phyloP scores from a whole-genome alignment of 2,329 filamentous ascomycete genomes.

The Polytolypa hystricis region DNA sequence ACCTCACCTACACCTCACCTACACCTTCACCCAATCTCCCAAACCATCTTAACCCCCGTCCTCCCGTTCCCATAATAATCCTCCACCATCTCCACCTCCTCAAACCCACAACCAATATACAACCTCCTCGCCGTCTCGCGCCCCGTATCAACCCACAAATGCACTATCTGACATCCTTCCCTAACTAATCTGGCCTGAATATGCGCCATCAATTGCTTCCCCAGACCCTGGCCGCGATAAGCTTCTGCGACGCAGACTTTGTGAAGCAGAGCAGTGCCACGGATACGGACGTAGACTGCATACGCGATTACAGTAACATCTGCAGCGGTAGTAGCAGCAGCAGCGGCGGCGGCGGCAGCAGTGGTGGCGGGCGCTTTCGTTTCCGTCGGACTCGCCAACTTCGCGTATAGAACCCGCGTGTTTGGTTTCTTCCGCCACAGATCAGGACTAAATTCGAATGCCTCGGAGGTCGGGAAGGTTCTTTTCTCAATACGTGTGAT shows the following conservation, averaged over 20 bases:
- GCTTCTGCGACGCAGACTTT: slow-evolving; percentile 41
- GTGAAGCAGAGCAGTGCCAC: slow-evolving; percentile 37
- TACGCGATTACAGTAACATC: slow-evolving; percentile 33
- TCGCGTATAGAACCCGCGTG: slow-evolving; percentile 32
- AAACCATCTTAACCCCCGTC: slow-evolving; percentile 35
- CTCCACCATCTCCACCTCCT: slow-evolving; percentile 33
- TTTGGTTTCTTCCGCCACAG: slow-evolving; percentile 39
- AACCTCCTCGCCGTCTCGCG: slow-evolving; percentile 34
- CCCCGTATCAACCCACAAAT: slow-evolving; percentile 42
- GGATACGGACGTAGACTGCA: slow-evolving; percentile 36
- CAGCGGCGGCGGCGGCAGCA: slow-evolving; percentile 7
- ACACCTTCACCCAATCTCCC: slow-evolving; percentile 23
- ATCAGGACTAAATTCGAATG: slow-evolving; percentile 37
- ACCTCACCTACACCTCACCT: no score
- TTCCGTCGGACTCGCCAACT: slow-evolving; percentile 4
- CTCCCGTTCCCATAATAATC: slow-evolving; percentile 42
- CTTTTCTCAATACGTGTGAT: slow-evolving; percentile 37
- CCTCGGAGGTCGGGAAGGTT: slow-evolving; percentile 41
- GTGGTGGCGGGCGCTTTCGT: slow-evolving; percentile 10
- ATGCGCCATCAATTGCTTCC: slow-evolving; percentile 33
- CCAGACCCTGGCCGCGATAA: slow-evolving; percentile 38
- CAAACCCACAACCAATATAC: slow-evolving; percentile 37
- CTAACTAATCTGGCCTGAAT: slow-evolving; percentile 33
- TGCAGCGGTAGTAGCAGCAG: slow-evolving; percentile 5
- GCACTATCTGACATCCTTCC: slow-evolving; percentile 38